phyloP scores from a whole-genome alignment of 352 stramenopile species.

The Halophytophthora polymorphica region DNA sequence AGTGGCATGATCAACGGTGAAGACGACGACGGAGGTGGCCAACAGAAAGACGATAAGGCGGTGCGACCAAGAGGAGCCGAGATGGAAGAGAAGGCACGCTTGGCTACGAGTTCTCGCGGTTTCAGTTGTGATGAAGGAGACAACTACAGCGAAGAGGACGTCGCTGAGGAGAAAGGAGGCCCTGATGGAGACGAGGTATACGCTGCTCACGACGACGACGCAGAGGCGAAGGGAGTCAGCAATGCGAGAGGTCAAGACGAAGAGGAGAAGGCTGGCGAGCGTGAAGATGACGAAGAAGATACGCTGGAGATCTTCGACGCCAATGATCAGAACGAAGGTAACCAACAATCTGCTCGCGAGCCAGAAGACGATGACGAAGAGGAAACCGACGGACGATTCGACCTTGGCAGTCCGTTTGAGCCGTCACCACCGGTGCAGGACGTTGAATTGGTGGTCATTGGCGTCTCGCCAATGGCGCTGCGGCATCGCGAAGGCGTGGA shows the following conservation, averaged over 20 bases:
- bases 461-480: slow-evolving; percentile 15
- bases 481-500: slow-evolving; percentile 2
- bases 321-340: slow-evolving; percentile 11
- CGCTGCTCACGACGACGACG: slow-evolving; percentile 16
- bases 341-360: slow-evolving; percentile 8
- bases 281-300: slow-evolving; percentile 32
- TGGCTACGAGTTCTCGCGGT: neutral
- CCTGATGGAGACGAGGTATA: slow-evolving; percentile 11
- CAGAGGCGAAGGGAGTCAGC: neutral
- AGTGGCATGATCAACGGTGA: slow-evolving; percentile 2
- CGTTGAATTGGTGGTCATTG: slow-evolving; percentile 20
- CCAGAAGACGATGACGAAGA: slow-evolving; percentile 16
- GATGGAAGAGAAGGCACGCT: too few relatives aligned
- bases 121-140: slow-evolving; percentile 6
- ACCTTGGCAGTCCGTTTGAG: neutral
- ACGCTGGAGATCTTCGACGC: slow-evolving; percentile 44
- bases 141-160: slow-evolving; percentile 5
- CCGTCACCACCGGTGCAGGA: neutral
- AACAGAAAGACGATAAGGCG: slow-evolving; percentile 3
- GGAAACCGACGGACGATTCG: neutral
- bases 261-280: neutral
- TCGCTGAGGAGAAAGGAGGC: slow-evolving; percentile 2
- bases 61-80: slow-evolving; percentile 9
- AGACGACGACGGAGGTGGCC: neutral
- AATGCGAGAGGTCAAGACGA: slow-evolving; percentile 4